Conservation (phyloP, 1,139 yeast species). For the Oligophagozyma castellii region DNA sequence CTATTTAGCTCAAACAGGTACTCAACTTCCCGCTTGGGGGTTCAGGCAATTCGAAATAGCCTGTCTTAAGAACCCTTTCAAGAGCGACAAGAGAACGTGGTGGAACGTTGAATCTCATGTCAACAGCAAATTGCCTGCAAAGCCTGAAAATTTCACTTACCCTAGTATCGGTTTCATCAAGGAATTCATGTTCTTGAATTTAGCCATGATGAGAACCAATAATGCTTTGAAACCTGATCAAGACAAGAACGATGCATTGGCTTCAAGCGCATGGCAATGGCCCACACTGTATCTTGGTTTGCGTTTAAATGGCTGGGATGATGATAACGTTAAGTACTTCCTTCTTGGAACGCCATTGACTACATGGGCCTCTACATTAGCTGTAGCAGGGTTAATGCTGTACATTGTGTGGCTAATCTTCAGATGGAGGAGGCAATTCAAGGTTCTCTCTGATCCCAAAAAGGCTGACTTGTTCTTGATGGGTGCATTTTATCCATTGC, state of each 20-base stretch:
- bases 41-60: slow-evolving; percentile 95
- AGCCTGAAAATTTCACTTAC: slow-evolving; percentile 52
- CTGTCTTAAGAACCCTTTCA: slow-evolving; percentile 64
- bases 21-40: slow-evolving; percentile 88
- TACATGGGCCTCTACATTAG: slow-evolving; percentile 80
- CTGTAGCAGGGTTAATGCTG: slow-evolving; percentile 47
- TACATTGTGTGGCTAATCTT: slow-evolving; percentile 45
- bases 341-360: slow-evolving; percentile 89
- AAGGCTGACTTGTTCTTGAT: slow-evolving; percentile 37
- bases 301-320: slow-evolving; percentile 92
- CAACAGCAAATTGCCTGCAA: slow-evolving; percentile 63
- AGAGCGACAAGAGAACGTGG: slow-evolving; percentile 90
- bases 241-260: slow-evolving; percentile 83
- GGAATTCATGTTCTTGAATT: slow-evolving; percentile 83
- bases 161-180: slow-evolving; percentile 77
- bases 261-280: slow-evolving; percentile 97
- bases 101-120: slow-evolving; percentile 90
- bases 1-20: slow-evolving; percentile 76
- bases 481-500: slow-evolving; percentile 82
- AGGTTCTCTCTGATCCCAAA: slow-evolving; percentile 38
- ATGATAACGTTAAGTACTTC: slow-evolving; percentile 67
- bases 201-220: slow-evolving; percentile 98
- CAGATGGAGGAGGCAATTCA: slow-evolving; percentile 89
- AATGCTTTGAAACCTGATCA: slow-evolving; percentile 88
- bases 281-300: slow-evolving; percentile 86